Conservation (phyloP, 768 basidiomycete species). For the Hemileccinum rubropunctum region DNA sequence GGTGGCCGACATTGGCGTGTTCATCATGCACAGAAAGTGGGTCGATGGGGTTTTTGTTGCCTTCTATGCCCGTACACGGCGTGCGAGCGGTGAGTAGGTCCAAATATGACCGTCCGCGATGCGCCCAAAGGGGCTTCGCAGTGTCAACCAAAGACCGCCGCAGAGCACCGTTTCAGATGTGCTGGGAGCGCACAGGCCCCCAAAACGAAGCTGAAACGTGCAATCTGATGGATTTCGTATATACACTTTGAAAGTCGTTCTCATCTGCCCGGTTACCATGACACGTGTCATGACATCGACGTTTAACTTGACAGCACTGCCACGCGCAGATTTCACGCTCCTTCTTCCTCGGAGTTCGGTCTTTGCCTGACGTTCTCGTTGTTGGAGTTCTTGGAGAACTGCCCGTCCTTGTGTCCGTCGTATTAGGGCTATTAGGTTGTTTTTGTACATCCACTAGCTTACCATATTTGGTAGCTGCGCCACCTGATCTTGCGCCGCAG, state of each 20-base stretch:
- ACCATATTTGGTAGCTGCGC: too few species aligned
- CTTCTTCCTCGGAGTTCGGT: too few species aligned
- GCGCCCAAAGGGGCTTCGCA: neutral
- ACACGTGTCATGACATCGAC: conserved; percentile 14
- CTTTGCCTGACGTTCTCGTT: too few species aligned
- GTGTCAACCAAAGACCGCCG: neutral
- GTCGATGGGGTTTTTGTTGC: neutral
- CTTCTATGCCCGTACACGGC: neutral
- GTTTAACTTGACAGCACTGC: conserved; percentile 13
- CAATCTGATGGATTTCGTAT: conserved; percentile 9
- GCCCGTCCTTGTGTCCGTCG: too few species aligned
- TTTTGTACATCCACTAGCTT: too few species aligned
- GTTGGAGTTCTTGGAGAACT: too few species aligned
- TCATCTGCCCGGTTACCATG: conserved; percentile 3
- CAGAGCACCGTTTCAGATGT: neutral
- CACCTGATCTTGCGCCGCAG: too few species aligned
- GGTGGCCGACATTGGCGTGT: neutral
- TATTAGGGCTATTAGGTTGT: too few species aligned
- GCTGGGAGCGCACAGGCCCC: neutral
- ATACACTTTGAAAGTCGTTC: neutral
- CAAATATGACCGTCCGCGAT: conserved; percentile 4
- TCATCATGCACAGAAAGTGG: neutral
- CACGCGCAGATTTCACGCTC: neutral
- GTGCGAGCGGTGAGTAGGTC: conserved; percentile 6
- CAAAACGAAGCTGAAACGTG: conserved; percentile 6